Conservation (phyloP, 2,329 filamentous ascomycete species). For the Diplodia intermedia region DNA sequence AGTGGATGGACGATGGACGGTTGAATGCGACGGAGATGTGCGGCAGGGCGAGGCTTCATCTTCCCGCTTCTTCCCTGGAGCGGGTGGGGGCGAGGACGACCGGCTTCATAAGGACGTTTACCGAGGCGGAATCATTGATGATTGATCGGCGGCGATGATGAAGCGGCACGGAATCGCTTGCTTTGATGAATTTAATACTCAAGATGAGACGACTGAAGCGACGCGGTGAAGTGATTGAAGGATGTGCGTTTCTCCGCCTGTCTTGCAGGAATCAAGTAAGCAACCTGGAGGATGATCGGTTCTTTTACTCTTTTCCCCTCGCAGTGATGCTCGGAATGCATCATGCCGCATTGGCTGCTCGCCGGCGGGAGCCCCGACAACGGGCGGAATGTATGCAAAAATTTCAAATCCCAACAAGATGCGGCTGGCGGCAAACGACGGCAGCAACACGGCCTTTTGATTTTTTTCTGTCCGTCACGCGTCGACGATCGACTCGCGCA, state of each 20-base stretch:
- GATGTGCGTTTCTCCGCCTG: neutral
- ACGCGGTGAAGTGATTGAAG: neutral
- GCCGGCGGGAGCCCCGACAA: neutral
- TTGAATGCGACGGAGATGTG: neutral
- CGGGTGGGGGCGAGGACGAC: neutral
- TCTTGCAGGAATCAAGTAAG: constrained; percentile 13
- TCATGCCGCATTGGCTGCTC: neutral
- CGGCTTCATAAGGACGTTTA: constrained; percentile 6
- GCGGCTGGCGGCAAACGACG: neutral
- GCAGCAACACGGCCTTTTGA: neutral
- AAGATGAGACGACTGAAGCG: constrained; percentile 12
- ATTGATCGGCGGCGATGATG: constrained; percentile 2
- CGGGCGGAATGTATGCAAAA: neutral
- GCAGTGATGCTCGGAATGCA: neutral
- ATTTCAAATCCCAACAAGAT: neutral
- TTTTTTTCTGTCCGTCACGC: neutral
- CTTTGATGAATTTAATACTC: constrained; percentile 11
- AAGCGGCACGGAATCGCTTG: neutral
- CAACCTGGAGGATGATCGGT: constrained; percentile 13
- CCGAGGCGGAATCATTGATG: neutral
- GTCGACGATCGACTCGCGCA: neutral
- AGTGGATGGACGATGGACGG: neutral
- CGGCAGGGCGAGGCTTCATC: neutral
- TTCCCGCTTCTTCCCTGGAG: neutral
- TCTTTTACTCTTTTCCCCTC: neutral